Percentiles rank a stretch among this genome's conserved stretches.
Evolutionary conservation across 805 yeast genomes (phyloP).

Genomic region (Starmera amethionina): DNA sequence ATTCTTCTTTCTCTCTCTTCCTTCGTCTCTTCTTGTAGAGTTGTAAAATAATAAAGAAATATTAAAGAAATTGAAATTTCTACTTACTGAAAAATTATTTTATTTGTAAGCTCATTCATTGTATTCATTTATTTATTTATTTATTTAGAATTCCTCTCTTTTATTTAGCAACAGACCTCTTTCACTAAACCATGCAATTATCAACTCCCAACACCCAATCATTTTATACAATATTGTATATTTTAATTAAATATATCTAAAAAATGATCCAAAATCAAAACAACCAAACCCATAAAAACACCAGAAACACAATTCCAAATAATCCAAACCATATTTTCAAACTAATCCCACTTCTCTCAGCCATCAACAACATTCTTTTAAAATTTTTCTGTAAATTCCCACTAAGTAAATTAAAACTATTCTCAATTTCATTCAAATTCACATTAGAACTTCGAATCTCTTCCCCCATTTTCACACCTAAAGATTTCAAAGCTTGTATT

Average conservation of each 20-base stretch:
- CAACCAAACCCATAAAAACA: slow-evolving; percentile 43
- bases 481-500: slow-evolving; percentile 39
- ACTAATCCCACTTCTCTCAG: slow-evolving; percentile 52
- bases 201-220: too few species aligned
- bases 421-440: slow-evolving; percentile 29
- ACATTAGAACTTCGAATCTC: slow-evolving; percentile 48
- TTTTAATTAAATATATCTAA: too few species aligned
- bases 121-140: too few species aligned
- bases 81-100: too few species aligned
- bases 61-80: too few species aligned
- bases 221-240: too few species aligned
- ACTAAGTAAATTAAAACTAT: slow-evolving; percentile 34
- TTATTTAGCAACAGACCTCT: too few species aligned
- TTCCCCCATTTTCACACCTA: slow-evolving; percentile 51
- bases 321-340: slow-evolving; percentile 51
- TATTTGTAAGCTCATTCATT: too few species aligned
- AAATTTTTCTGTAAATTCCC: slow-evolving; percentile 41
- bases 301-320: slow-evolving; percentile 35
- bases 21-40: neutral
- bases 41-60: too few species aligned
- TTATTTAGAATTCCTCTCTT: too few species aligned
- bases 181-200: too few species aligned
- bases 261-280: slow-evolving; percentile 1
- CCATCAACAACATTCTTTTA: slow-evolving; percentile 52
- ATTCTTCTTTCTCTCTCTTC: neutral